Conservation (phyloP, 495 filamentous ascomycete genomes). For the Neurospora sp. region DNA sequence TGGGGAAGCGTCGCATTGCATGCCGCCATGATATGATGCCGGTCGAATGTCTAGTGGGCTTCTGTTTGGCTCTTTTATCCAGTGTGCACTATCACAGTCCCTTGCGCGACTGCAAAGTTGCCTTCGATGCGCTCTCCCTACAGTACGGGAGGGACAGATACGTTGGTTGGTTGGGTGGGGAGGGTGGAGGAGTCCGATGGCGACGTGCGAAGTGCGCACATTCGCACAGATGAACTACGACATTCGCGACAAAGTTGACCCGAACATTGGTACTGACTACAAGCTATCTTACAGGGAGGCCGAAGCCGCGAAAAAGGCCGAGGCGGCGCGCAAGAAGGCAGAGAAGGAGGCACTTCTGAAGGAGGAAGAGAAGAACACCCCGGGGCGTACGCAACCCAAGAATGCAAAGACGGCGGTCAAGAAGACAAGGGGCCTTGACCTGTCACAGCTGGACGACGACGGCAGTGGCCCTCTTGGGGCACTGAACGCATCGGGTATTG, state of each 20-base stretch:
- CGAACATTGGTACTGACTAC: not conserved
- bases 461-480: conserved; percentile 34
- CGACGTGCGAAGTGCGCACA: not conserved
- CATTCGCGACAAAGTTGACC: conserved; percentile 1
- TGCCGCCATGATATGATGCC: not conserved
- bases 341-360: conserved; percentile 74
- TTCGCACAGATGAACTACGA: not conserved
- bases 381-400: conserved; percentile 50
- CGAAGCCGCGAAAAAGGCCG: conserved; percentile 75
- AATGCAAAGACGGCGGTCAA: conserved; percentile 50
- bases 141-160: not conserved
- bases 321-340: conserved; percentile 77
- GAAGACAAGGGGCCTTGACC: conserved; percentile 61
- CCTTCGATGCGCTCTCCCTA: not conserved
- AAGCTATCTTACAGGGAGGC: conserved; percentile 50
- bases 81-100: not conserved
- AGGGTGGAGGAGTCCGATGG: not conserved
- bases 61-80: not conserved
- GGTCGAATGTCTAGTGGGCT: not conserved
- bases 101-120: not conserved
- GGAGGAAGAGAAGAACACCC: conserved; percentile 69
- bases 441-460: conserved; percentile 55
- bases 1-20: not conserved
- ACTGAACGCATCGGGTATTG: conserved; percentile 75
- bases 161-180: not conserved